Base-by-base conservation (phyloP, 176 grass and related monocot genomes). In the Carex myosuroides region DNA sequence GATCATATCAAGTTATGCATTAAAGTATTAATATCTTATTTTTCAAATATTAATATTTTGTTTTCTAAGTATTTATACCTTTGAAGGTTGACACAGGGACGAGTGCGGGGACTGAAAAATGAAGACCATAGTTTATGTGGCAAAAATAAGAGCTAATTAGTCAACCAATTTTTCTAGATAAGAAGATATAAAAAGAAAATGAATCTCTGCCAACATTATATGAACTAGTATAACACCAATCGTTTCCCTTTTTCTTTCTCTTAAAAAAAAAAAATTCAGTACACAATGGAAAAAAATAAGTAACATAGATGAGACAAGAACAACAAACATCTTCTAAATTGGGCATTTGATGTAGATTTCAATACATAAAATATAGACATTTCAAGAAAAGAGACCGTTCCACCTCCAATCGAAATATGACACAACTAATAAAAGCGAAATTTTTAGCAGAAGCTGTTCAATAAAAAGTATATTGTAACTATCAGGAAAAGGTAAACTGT, bases 341-440 rank as follows among this genome's bases (percentile, higher is more conserved):
- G 66, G 33, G 13, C 37, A 64, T 64, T 64, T 29, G 26, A 64
- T 30, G 24, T 14, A 3, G 29, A 64, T 64, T 64, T 64, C 24
- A 30, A 12, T 64, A 30, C 62, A 64, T 8, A 29, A 29, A 22
- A 26, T 64, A 64, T 64, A 26, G 61, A 64, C 17, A 59, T 66
- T 33, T 33, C 29, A 74, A 74, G 70, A 74, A 46, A 74, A 2
- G 9, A 74, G 8, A 52, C 70, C 42, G 11, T 74, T 74, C 70
- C 18, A 74, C n/a, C n/a, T 74, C 70, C 42, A 74, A 2, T 74
- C 70, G 1, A 74, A 10, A 74, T 26, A 9, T 52, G 70, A 74
- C 42, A 74, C 70, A 74, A 52, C 70, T 74, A 74, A 52, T 24
- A 74, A 48, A 74, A 52, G 17, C 42, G 13, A n/a, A 74, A 74